Evolutionary conservation across 495 filamentous ascomycete genomes (phyloP).

Genomic region (Symbiotaphrina buchneri): DNA sequence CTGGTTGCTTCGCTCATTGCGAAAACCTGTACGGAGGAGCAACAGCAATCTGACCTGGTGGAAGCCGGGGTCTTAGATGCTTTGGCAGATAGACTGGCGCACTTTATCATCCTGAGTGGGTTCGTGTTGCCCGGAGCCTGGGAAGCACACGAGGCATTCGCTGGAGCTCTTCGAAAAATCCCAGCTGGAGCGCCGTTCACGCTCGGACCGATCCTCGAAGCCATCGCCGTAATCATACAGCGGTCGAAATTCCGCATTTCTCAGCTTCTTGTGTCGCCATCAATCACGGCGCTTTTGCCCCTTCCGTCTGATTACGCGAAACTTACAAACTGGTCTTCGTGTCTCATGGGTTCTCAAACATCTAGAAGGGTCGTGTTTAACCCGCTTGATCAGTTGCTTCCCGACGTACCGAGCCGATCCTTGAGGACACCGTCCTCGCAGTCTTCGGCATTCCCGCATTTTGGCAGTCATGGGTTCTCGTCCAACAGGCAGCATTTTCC

Average conservation of each 20-base stretch:
- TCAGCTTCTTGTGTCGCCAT: conserved; percentile 55
- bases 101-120: conserved; percentile 44
- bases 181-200: conserved; percentile 35
- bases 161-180: no score
- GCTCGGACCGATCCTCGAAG: conserved; percentile 53
- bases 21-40: conserved; percentile 41
- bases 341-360: conserved; percentile 21
- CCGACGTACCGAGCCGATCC: conserved; percentile 17
- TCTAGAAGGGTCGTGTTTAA: conserved; percentile 15
- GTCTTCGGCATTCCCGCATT: conserved; percentile 8
- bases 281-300: conserved; percentile 51
- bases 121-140: conserved; percentile 36
- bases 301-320: no score
- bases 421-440: conserved; percentile 13
- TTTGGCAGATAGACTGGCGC: conserved; percentile 53
- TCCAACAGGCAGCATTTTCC: neutral
- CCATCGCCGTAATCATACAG: conserved; percentile 55
- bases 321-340: conserved; percentile 22
- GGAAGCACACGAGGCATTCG: no score
- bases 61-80: conserved; percentile 55
- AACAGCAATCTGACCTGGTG: conserved; percentile 45
- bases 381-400: conserved; percentile 38
- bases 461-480: neutral
- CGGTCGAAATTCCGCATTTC: conserved; percentile 58
- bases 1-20: conserved; percentile 44